phyloP scores from a whole-genome alignment of 2,329 filamentous ascomycete species.

The Microcera coccophila region DNA sequence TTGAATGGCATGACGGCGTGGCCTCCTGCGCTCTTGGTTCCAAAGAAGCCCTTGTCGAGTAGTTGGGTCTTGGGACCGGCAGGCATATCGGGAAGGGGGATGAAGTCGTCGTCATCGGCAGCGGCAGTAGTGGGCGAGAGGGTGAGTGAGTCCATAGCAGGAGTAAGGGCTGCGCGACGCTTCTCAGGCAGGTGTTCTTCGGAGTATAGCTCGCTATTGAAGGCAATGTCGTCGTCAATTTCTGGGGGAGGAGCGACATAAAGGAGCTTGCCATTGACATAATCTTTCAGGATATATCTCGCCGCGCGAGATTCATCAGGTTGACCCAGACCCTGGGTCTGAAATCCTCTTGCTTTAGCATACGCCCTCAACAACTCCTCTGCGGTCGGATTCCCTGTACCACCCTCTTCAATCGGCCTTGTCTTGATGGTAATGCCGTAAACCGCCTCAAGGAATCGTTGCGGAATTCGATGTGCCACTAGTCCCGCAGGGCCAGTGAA shows the following conservation, averaged over 20 bases:
- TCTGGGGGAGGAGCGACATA: slow-evolving; percentile 84
- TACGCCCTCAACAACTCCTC: slow-evolving; percentile 84
- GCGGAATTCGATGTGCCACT: slow-evolving; percentile 79
- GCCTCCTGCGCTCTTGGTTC: slow-evolving; percentile 56
- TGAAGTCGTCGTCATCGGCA: slow-evolving; percentile 28
- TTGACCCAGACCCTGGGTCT: slow-evolving; percentile 81
- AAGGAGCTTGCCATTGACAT: slow-evolving; percentile 91
- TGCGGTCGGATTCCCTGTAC: slow-evolving; percentile 79
- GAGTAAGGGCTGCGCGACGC: slow-evolving; percentile 62
- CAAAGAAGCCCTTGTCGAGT: slow-evolving; percentile 90
- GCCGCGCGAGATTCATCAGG: slow-evolving; percentile 92
- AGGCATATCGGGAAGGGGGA: slow-evolving; percentile 41
- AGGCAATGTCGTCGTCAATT: slow-evolving; percentile 66
- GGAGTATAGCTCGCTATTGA: slow-evolving; percentile 89
- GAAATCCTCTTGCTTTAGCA: slow-evolving; percentile 83
- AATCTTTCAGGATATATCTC: slow-evolving; percentile 88
- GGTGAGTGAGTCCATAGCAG: slow-evolving; percentile 46
- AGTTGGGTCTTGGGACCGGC: slow-evolving; percentile 69
- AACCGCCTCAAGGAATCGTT: slow-evolving; percentile 82
- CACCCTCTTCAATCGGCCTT: slow-evolving; percentile 83
- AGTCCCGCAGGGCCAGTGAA: slow-evolving; percentile 82
- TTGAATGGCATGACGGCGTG: slow-evolving; percentile 79
- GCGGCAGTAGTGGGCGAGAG: slow-evolving; percentile 34
- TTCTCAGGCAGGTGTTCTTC: slow-evolving; percentile 76
- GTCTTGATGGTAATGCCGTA: slow-evolving; percentile 89